Percentiles rank a stretch among this genome's conserved stretches.
Evolutionary conservation across 768 basidiomycete species (phyloP).

Genomic region (Lentinula sp.): DNA sequence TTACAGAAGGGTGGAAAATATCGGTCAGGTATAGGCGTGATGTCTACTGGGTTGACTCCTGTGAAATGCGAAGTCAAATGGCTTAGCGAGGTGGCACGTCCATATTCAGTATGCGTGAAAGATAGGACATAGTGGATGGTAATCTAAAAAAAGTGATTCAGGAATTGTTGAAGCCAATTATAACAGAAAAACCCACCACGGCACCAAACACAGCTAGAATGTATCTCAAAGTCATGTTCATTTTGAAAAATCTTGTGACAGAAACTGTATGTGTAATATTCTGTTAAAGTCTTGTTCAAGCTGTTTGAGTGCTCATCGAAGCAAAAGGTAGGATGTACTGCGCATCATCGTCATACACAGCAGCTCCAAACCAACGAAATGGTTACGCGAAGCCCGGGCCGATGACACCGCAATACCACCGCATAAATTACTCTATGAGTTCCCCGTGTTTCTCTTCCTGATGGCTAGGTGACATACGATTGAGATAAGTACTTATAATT

Average conservation of each 20-base stretch:
- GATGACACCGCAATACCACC: not conserved
- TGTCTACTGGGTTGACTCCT: constrained; percentile 25
- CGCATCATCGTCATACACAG: not conserved
- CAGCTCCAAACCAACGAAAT: not conserved
- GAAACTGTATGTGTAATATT: not conserved
- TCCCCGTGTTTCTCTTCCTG: no score
- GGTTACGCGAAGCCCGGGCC: not conserved
- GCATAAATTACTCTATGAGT: not conserved
- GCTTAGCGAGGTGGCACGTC: constrained; percentile 33
- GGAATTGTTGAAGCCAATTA: not conserved
- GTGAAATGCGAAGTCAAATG: constrained; percentile 20
- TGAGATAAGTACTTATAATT: no score
- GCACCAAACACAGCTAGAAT: not conserved
- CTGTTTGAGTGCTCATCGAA: not conserved
- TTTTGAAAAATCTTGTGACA: not conserved
- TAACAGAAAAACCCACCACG: not conserved
- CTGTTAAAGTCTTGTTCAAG: not conserved
- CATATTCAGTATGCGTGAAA: constrained; percentile 40
- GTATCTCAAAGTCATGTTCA: constrained; percentile 3
- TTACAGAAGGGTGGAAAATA: not conserved
- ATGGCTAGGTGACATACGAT: no score
- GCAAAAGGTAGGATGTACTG: not conserved
- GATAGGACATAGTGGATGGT: constrained; percentile 35
- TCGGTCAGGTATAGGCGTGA: constrained; percentile 5
- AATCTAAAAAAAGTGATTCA: constrained; percentile 18